Evolutionary conservation across 805 yeast species (phyloP).

Genomic region (Wickerhamiella slavikovae): DNA sequence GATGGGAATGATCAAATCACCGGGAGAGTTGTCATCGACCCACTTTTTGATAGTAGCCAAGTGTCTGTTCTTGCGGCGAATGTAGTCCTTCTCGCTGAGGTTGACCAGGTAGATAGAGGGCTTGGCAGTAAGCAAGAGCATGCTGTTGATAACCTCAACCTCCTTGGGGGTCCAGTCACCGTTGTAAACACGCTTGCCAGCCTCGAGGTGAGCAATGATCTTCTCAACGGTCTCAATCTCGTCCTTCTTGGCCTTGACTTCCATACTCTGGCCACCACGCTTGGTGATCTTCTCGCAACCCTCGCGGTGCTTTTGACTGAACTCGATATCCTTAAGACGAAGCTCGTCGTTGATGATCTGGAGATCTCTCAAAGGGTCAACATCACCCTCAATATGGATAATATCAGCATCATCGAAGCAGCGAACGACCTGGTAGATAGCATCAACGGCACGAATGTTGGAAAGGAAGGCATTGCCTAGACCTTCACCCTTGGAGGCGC

Average conservation of each 20-base stretch:
- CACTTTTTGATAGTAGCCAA: slow-evolving; percentile 67
- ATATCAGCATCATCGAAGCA: slow-evolving; percentile 96
- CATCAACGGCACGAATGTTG: slow-evolving; percentile 94
- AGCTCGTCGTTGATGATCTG: slow-evolving; percentile 81
- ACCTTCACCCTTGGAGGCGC: slow-evolving; percentile 94
- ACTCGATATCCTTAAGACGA: slow-evolving; percentile 92
- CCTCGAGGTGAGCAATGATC: slow-evolving; percentile 58
- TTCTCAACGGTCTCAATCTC: slow-evolving; percentile 55
- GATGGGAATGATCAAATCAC: slow-evolving; percentile 79
- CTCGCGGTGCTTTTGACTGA: slow-evolving; percentile 66
- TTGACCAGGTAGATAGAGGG: slow-evolving; percentile 86
- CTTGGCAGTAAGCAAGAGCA: slow-evolving; percentile 82
- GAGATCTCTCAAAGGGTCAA: slow-evolving; percentile 85
- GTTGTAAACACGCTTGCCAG: slow-evolving; percentile 75
- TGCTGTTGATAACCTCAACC: slow-evolving; percentile 71
- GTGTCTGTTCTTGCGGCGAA: slow-evolving; percentile 76
- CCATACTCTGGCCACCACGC: slow-evolving; percentile 79
- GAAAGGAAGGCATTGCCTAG: slow-evolving; percentile 94
- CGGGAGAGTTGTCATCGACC: slow-evolving; percentile 77
- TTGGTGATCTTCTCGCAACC: slow-evolving; percentile 57
- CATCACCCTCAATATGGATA: slow-evolving; percentile 92
- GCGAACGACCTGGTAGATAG: slow-evolving; percentile 92
- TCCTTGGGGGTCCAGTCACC: slow-evolving; percentile 77
- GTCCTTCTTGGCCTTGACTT: slow-evolving; percentile 73
- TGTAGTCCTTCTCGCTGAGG: slow-evolving; percentile 71